phyloP scores from a whole-genome alignment of 1,139 yeast genomes.

The Kluyveromyces sp. region DNA sequence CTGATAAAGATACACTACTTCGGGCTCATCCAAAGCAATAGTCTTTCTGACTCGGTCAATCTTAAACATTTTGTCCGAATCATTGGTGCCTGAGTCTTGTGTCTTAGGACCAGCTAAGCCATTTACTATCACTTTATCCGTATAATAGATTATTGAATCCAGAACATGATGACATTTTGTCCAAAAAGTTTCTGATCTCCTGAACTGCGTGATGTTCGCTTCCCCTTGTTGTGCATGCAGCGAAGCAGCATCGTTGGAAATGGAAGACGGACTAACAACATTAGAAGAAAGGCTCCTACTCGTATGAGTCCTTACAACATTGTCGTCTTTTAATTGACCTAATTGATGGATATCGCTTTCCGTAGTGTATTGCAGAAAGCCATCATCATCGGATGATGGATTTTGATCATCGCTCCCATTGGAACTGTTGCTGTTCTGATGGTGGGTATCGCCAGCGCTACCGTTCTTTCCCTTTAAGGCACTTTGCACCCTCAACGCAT shows the following conservation, averaged over 20 bases:
- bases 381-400: background rate
- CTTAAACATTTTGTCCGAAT: constrained; percentile 14
- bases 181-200: constrained; percentile 4
- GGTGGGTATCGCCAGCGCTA: background rate
- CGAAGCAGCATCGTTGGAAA: background rate
- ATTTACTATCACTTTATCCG: constrained; percentile 53
- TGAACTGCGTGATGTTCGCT: constrained; percentile 1
- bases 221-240: constrained; percentile 6
- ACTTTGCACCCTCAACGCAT: constrained; percentile 24
- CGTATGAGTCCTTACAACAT: background rate
- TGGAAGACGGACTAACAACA: background rate
- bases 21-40: constrained; percentile 26
- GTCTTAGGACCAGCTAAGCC: constrained; percentile 37
- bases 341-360: background rate
- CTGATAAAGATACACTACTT: constrained; percentile 48
- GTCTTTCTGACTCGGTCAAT: constrained; percentile 23
- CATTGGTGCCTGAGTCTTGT: constrained; percentile 16
- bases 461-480: constrained; percentile 14
- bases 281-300: background rate
- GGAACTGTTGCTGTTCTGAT: background rate
- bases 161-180: constrained; percentile 27
- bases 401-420: background rate
- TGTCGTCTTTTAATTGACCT: background rate
- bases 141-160: constrained; percentile 38
- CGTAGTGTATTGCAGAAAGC: background rate